Evolutionary conservation across 2,329 filamentous ascomycete genomes (phyloP), one percentile per base, ranked within the genome.

Genomic region (Colletotrichum sidae): DNA sequence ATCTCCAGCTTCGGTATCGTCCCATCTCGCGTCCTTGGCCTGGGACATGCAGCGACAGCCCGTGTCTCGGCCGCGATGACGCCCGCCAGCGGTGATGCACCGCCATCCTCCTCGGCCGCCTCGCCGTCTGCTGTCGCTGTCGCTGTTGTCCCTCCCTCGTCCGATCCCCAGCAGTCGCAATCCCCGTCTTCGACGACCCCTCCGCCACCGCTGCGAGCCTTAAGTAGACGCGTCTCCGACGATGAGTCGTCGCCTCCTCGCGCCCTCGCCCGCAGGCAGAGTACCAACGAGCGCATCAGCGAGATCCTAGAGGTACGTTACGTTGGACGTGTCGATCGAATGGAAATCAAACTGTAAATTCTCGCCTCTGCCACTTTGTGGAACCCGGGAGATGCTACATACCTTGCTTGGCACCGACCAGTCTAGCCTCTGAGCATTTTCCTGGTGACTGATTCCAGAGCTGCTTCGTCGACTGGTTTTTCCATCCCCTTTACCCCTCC

Each of bases 281-380:
- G 79, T 34, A 77, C 74, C 8, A 77, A 74, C 65, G 79, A 79
- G 60, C 80, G 81, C 56, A 76, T 84, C 68, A 76, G 78, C 66
- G 78, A 78, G 63, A 83, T 84, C 59, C 76, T 84, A 61, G 78
- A 84, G 78, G 82, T 84, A 72, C 71, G 79, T 72, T 84, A 72
- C 71, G 79, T 72, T 37, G 37, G 25, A 39, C 13, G 15, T 47
- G 6, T 33, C 25, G 25, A 25, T 25, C 25, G 25, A 25, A 25
- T 1, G 25, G 25, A 25, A 25, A 25, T 25, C 4, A 25, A 25
- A 25, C 38, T 49, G 34, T 56, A 25, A 13, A 25, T 25, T 57
- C 25, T 49, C 55, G 57, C 62, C 45, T 51, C 25, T 39, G 58
- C 45, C 49, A 63, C 50, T 45, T 42, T 44, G 47, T 60, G 54